Evolutionary conservation across 192 early-diverging fungal species (phyloP).

Genomic region (Chytriomyces confervae): DNA sequence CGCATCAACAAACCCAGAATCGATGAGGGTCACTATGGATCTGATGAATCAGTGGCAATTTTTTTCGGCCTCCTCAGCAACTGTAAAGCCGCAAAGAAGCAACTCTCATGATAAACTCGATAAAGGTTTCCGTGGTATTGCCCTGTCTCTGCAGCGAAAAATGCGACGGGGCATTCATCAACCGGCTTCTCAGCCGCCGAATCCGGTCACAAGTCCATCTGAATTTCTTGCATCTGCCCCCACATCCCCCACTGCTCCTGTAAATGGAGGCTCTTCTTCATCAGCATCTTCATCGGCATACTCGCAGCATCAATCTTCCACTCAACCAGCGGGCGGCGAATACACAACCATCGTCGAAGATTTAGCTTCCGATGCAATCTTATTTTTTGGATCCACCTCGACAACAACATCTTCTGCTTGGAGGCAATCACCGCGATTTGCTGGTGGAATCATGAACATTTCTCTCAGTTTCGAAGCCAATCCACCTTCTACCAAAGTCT

Average conservation of each 20-base stretch:
- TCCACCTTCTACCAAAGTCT: slow-evolving; percentile 10
- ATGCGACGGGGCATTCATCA: slow-evolving; percentile 23
- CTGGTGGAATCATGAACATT: slow-evolving; percentile 56
- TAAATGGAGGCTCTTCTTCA: neutral
- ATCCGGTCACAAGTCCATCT: neutral
- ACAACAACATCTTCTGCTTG: slow-evolving; percentile 46
- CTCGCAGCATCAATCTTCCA: neutral
- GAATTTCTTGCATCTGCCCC: slow-evolving; percentile 16
- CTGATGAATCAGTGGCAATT: slow-evolving; percentile 26
- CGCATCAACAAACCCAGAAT: slow-evolving; percentile 22
- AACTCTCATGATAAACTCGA: slow-evolving; percentile 21
- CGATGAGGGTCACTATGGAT: slow-evolving; percentile 11
- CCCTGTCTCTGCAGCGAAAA: slow-evolving; percentile 48
- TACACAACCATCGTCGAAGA: slow-evolving; percentile 49
- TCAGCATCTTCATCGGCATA: neutral
- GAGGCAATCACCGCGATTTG: slow-evolving; percentile 49
- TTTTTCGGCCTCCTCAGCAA: neutral
- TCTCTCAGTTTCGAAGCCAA: slow-evolving; percentile 48
- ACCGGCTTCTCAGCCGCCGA: neutral
- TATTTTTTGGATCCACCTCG: slow-evolving; percentile 52
- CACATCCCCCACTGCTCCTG: slow-evolving; percentile 17
- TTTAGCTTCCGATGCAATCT: slow-evolving; percentile 48
- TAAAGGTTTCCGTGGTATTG: slow-evolving; percentile 50
- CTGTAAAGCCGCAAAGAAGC: neutral
- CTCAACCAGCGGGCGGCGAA: neutral